phyloP scores from a whole-genome alignment of 2,329 filamentous ascomycete species.

The Neophaeococcomyces aloes region DNA sequence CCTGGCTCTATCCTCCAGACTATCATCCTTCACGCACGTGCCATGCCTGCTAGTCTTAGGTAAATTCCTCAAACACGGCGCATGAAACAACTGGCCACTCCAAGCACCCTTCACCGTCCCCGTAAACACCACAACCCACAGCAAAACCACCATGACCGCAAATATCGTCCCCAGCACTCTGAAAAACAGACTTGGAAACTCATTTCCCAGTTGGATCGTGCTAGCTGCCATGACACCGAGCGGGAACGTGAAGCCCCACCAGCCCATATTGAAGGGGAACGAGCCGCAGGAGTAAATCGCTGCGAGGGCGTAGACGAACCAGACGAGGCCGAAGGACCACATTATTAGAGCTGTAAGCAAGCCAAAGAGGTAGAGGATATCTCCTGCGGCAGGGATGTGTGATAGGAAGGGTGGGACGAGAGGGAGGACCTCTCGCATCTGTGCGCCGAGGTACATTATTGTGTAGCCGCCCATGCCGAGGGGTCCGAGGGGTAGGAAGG shows the following conservation, averaged over 20 bases:
- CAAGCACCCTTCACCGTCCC: slow-evolving; percentile 41
- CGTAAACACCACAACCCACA: slow-evolving; percentile 46
- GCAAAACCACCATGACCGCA: slow-evolving; percentile 39
- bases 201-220: slow-evolving; percentile 34
- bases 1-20: neutral
- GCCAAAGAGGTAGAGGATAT: slow-evolving; percentile 28
- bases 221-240: slow-evolving; percentile 46
- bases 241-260: slow-evolving; percentile 54
- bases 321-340: slow-evolving; percentile 32
- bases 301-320: slow-evolving; percentile 31
- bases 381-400: slow-evolving; percentile 22
- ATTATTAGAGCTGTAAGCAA: slow-evolving; percentile 30
- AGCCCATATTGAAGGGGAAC: slow-evolving; percentile 53
- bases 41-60: slow-evolving; percentile 4
- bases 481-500: slow-evolving; percentile 58
- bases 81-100: slow-evolving; percentile 43
- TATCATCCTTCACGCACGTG: neutral
- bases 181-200: slow-evolving; percentile 48
- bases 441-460: slow-evolving; percentile 43
- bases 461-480: slow-evolving; percentile 56
- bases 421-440: slow-evolving; percentile 31
- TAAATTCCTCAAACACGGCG: slow-evolving; percentile 42
- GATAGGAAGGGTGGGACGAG: slow-evolving; percentile 21
- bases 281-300: slow-evolving; percentile 26
- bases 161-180: slow-evolving; percentile 47